phyloP scores from a whole-genome alignment of 2,329 filamentous ascomycete genomes.

The Fusarium falciforme region DNA sequence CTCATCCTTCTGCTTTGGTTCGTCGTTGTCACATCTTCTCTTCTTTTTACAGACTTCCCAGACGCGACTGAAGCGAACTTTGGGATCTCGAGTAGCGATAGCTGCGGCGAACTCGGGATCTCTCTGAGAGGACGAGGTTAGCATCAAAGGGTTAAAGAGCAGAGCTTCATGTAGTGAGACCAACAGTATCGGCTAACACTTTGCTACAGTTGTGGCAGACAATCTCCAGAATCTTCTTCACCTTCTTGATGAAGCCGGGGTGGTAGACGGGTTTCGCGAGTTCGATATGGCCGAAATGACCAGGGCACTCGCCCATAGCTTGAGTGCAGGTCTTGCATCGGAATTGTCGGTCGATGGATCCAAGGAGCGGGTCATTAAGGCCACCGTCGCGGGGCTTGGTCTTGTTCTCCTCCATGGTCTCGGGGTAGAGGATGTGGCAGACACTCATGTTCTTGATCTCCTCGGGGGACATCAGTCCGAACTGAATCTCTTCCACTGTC shows the following conservation, averaged over 20 bases:
- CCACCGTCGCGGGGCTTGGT: slow-evolving; percentile 90
- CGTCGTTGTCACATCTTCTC: slow-evolving; percentile 83
- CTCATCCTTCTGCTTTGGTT: slow-evolving; percentile 75
- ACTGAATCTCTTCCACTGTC: slow-evolving; percentile 99
- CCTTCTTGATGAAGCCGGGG: slow-evolving; percentile 95
- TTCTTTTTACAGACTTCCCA: slow-evolving; percentile 94
- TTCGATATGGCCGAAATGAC: slow-evolving; percentile 99
- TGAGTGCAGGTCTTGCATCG: slow-evolving; percentile 97
- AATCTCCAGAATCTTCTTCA: slow-evolving; percentile 98
- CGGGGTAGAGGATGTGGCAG: slow-evolving; percentile 94
- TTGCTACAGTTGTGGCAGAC: slow-evolving; percentile 99
- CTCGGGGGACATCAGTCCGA: slow-evolving; percentile 95
- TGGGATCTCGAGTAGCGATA: slow-evolving; percentile 87
- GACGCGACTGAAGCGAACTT: slow-evolving; percentile 91
- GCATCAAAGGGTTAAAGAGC: slow-evolving; percentile 67
- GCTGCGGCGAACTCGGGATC: slow-evolving; percentile 87
- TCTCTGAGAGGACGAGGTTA: slow-evolving; percentile 74
- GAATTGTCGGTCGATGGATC: slow-evolving; percentile 95
- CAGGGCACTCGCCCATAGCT: slow-evolving; percentile 94
- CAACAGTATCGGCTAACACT: slow-evolving; percentile 97
- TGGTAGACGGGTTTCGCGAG: slow-evolving; percentile 97
- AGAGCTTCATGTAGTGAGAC: slow-evolving; percentile 71
- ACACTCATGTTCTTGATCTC: slow-evolving; percentile 99
- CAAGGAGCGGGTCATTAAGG: slow-evolving; percentile 94
- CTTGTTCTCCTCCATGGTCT: slow-evolving; percentile 98